Evolutionary conservation across 768 basidiomycete genomes (phyloP).

Genomic region (Rhodotorula babjevae): DNA sequence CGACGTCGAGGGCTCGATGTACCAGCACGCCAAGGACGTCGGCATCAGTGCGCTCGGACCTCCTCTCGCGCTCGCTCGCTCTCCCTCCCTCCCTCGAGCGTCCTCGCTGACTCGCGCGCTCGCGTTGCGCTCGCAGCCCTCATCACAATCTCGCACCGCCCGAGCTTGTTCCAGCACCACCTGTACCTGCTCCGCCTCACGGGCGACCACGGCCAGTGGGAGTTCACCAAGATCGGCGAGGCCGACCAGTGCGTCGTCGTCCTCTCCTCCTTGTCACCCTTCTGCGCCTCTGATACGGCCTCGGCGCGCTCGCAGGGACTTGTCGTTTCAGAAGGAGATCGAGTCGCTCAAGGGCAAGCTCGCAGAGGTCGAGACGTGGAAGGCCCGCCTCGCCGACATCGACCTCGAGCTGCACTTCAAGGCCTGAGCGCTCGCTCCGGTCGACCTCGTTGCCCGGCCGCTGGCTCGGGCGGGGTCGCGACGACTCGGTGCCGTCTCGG

Average conservation of each 20-base stretch:
- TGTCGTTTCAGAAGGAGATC: slow-evolving; percentile 74
- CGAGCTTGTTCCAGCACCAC: slow-evolving; percentile 82
- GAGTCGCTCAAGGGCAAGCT: slow-evolving; percentile 61
- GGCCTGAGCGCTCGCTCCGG: not conserved
- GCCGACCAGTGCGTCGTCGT: slow-evolving; percentile 57
- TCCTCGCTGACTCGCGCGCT: not conserved
- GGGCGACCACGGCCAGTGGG: slow-evolving; percentile 68
- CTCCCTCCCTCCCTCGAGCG: no score
- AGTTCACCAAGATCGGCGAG: slow-evolving; percentile 64
- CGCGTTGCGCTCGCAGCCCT: slow-evolving; percentile 54
- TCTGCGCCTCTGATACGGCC: not conserved
- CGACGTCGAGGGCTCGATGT: slow-evolving; percentile 94
- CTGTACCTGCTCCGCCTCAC: slow-evolving; percentile 72
- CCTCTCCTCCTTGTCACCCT: not conserved
- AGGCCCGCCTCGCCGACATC: slow-evolving; percentile 51
- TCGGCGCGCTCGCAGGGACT: slow-evolving; percentile 34
- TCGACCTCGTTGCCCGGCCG: no score
- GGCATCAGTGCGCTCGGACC: slow-evolving; percentile 57
- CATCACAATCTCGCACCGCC: slow-evolving; percentile 85
- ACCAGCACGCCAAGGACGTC: slow-evolving; percentile 79
- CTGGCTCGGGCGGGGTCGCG: no score
- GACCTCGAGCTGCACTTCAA: slow-evolving; percentile 37
- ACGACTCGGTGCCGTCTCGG: not conserved
- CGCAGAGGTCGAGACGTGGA: slow-evolving; percentile 68
- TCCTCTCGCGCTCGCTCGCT: not conserved